Evolutionary conservation across 441 rosid genomes (phyloP).

Genomic region (Cnidoscolus chayamansa): DNA sequence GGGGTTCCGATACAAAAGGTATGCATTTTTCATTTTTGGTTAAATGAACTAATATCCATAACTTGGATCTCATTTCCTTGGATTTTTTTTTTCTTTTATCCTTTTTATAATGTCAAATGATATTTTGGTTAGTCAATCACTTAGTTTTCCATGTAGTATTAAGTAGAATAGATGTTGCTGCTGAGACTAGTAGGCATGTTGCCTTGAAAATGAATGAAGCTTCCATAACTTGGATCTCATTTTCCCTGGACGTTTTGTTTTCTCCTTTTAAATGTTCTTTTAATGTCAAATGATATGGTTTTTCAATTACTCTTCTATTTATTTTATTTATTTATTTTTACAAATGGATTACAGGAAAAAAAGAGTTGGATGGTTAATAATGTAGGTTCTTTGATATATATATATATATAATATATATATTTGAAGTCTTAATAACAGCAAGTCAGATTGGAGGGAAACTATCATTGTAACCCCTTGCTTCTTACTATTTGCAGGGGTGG

Average conservation of each 20-base stretch:
- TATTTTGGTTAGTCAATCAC: not conserved
- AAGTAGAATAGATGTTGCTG: not conserved
- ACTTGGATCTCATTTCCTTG: not conserved
- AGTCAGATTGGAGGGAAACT: not conserved
- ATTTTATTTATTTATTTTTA: no score
- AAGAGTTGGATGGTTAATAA: no score
- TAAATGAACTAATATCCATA: not conserved
- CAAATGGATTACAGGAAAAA: no score
- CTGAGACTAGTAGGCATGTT: not conserved
- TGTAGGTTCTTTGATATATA: no score
- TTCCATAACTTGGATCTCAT: not conserved
- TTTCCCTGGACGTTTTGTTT: not conserved
- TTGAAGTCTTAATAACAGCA: not conserved
- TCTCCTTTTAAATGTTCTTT: no score
- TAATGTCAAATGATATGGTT: no score
- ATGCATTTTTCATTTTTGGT: not conserved
- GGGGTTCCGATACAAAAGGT: slow-evolving; percentile 97
- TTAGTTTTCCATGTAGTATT: not conserved
- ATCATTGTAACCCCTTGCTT: not conserved
- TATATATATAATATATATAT: no score
- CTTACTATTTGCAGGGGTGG: slow-evolving; percentile 56
- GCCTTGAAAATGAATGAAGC: not conserved
- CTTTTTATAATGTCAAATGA: not conserved
- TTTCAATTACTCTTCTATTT: no score
- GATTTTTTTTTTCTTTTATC: not conserved